phyloP scores from a whole-genome alignment of 345 rosid species.

The Lenwebbia sp. region DNA sequence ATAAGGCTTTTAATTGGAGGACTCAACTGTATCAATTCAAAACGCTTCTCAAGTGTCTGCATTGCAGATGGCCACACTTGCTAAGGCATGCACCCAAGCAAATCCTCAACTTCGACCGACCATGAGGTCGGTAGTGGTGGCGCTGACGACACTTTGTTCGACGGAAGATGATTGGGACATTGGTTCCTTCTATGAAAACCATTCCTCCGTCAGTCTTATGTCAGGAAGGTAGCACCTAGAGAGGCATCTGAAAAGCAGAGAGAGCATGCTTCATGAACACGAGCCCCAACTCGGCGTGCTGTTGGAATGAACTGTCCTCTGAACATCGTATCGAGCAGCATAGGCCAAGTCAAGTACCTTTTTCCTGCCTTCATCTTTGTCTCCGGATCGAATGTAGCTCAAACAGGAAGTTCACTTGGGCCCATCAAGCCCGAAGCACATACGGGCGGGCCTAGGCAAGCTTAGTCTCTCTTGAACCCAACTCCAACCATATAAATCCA shows the following conservation, averaged over 20 bases:
- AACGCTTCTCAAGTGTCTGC: not conserved
- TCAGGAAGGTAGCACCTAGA: conserved; percentile 36
- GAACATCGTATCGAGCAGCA: not conserved
- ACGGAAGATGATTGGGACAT: conserved; percentile 58
- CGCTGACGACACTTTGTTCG: conserved; percentile 63
- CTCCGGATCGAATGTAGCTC: not conserved
- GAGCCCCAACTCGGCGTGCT: conserved; percentile 7
- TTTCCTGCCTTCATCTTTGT: not conserved
- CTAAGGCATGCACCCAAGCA: conserved; percentile 70
- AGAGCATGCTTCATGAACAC: not conserved
- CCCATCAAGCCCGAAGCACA: too few relatives aligned
- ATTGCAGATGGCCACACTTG: conserved; percentile 71
- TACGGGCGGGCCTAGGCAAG: not conserved
- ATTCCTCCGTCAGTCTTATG: conserved; percentile 40
- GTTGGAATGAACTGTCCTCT: not conserved
- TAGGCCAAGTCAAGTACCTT: not conserved
- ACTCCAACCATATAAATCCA: not conserved
- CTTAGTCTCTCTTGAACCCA: not conserved
- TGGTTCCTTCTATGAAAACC: conserved; percentile 40
- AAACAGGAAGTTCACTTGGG: not conserved
- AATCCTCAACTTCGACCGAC: conserved; percentile 56
- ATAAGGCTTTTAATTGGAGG: not conserved
- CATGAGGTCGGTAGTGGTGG: conserved; percentile 76
- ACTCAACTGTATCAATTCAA: not conserved
- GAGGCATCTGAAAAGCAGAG: not conserved